These are phyloP conservation scores for Hanseniaspora pseudoguilliermondii DNA, from an alignment of 805 yeast species.

Conservation along the genomic window DNA sequence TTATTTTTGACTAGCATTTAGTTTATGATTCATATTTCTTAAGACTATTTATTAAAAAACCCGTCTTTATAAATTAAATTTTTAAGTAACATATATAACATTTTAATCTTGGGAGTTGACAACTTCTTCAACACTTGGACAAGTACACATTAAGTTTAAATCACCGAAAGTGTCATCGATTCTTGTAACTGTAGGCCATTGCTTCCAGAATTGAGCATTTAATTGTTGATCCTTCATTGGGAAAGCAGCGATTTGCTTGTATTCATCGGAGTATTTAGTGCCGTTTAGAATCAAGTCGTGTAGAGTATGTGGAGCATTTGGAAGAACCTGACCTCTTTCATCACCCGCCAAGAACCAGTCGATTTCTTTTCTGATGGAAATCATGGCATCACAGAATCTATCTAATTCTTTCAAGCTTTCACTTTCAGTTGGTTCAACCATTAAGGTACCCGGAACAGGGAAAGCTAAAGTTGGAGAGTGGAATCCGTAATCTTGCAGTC, in stretches of 20 bases:
- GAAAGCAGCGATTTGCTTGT: conserved; percentile 55
- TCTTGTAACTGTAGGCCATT: conserved; percentile 93
- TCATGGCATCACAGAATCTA: conserved; percentile 77
- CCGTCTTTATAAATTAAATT: not conserved
- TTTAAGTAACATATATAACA: not conserved
- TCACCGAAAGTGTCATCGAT: conserved; percentile 94
- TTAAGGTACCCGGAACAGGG: conserved; percentile 94
- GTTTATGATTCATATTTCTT: too few relatives aligned
- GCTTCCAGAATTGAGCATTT: conserved; percentile 37
- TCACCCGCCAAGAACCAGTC: conserved; percentile 55
- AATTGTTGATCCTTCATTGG: conserved; percentile 65
- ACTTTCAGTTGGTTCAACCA: conserved; percentile 97
- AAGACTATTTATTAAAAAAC: too few relatives aligned
- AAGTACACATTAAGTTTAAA: conserved; percentile 80
- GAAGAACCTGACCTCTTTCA: conserved; percentile 55
- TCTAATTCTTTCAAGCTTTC: conserved; percentile 81
- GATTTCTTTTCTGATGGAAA: conserved; percentile 73
- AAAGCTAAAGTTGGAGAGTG: conserved; percentile 98
- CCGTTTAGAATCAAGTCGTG: conserved; percentile 54
- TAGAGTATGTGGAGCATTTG: conserved; percentile 86
- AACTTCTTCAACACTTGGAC: conserved; percentile 74
- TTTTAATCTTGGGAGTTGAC: conserved; percentile 25
- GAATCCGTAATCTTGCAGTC: conserved; percentile 95
- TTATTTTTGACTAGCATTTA: too few relatives aligned
- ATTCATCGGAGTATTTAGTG: conserved; percentile 81